Base-by-base conservation (phyloP, 495 filamentous ascomycete species). In the Xylaria scruposa region DNA sequence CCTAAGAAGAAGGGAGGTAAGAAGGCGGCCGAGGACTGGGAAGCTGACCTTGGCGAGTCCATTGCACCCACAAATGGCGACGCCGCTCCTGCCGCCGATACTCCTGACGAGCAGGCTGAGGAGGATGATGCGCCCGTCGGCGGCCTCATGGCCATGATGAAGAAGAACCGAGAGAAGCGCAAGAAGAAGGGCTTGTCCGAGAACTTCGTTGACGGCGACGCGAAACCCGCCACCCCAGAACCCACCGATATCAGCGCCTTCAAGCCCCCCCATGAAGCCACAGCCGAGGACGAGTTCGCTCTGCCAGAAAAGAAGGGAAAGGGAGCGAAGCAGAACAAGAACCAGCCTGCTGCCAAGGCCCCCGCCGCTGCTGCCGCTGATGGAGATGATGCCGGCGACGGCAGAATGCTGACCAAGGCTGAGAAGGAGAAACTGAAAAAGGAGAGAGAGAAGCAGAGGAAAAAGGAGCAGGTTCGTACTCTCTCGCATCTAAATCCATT, bases 341-440 rank as follows among this genome's bases (percentile, higher is more conserved):
- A 96, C 83, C 85, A 90, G 70, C 92, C 94, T 72, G 78, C 85
- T 26, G 81, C 83, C 12, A 79, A 81, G 58, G 73, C 76, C 40
- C 29, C 61, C 5, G 77, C 85, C n/a, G 82, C 86, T 29, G 80
- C 79, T 26, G 82, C 82, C 31, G 86, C 82, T 0, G 88, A 86
- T 40, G 87, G 84, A 3, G 90, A 89, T 0, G 90, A 89, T 40
- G 83, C 78, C 17, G 92, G 85, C 29, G 84, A 81, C 40, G 91
- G 91, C 65, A 87, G 88, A 65, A 84, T 97, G 72, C 90, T 97
- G 83, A 94, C 91, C 19, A 97, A 97, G 87, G 95, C 95, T 75
- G 93, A 98, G 84, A 98, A 98, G 85, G 94, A 98, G 82, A 94
- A 91, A 84, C 86, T 95, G 79, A 97, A 94, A 87, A 97, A 95